phyloP scores from a whole-genome alignment of 345 rosid genomes.

The Melaleuca alternifolia region DNA sequence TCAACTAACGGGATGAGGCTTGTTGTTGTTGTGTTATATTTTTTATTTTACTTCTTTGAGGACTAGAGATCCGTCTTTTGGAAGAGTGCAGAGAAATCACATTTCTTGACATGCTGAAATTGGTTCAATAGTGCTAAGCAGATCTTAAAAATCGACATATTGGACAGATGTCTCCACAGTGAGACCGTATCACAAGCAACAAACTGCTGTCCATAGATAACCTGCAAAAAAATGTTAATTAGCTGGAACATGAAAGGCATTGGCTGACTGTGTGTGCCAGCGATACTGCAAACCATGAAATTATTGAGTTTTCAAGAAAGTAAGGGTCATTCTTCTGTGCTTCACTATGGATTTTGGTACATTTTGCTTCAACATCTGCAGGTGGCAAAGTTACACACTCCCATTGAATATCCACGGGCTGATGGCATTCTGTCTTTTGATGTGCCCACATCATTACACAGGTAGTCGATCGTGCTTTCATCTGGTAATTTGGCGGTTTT shows the following conservation, averaged over 20 bases:
- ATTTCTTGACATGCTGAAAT: not conserved
- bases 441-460: slow-evolving; percentile 83
- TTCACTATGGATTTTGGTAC: not conserved
- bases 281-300: not conserved
- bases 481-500: not conserved
- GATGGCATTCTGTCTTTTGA: slow-evolving; percentile 86
- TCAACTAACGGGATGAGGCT: not conserved
- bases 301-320: not conserved
- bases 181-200: not conserved
- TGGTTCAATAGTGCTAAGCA: not conserved
- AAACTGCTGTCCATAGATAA: not conserved
- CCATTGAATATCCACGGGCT: slow-evolving; percentile 73
- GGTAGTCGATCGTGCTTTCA: slow-evolving; percentile 20
- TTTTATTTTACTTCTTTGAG: not conserved
- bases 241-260: not conserved
- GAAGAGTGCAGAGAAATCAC: not conserved
- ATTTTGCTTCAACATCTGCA: slow-evolving; percentile 11
- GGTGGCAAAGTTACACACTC: slow-evolving; percentile 53
- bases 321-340: not conserved
- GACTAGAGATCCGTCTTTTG: not conserved
- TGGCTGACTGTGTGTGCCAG: not conserved
- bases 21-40: not conserved
- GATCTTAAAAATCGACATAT: not conserved
- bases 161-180: not conserved
- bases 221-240: not conserved